phyloP scores from a whole-genome alignment of 2,329 filamentous ascomycete genomes.

The Xylaria sp. region DNA sequence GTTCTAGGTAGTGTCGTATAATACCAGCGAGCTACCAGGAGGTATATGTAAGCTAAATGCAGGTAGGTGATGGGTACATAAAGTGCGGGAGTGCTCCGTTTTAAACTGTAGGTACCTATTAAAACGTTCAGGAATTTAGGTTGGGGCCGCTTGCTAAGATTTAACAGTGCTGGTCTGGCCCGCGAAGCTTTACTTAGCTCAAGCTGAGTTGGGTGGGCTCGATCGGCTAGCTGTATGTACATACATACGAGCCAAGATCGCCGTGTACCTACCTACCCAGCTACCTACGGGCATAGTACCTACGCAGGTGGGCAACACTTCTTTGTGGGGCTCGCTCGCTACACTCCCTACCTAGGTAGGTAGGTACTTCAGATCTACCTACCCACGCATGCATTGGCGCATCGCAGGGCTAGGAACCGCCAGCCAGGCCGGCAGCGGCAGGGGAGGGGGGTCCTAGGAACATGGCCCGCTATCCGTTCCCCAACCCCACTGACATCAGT shows the following conservation, averaged over 20 bases:
- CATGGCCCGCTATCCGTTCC: not conserved
- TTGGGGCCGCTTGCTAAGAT: not conserved
- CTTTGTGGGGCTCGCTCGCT: not conserved
- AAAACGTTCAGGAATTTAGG: not conserved
- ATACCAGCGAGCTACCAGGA: no score
- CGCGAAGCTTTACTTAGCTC: no score
- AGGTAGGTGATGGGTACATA: not conserved
- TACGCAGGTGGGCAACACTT: not conserved
- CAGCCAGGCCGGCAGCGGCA: no score
- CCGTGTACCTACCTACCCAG: no score
- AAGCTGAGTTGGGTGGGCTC: no score
- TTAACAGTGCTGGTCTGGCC: not conserved
- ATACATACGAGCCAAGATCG: not conserved
- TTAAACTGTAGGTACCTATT: not conserved
- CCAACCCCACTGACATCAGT: no score
- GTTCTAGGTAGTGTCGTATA: no score
- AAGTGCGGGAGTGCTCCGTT: not conserved
- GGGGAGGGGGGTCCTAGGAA: not conserved
- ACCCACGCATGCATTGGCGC: not conserved
- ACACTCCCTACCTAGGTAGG: no score
- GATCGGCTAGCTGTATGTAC: not conserved
- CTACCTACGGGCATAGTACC: no score
- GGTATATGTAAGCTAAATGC: no score
- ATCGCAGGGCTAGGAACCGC: not conserved
- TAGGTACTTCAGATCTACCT: no score